Conservation (phyloP, 2,329 filamentous ascomycete genomes). For the Penicillium sumatraense region DNA sequence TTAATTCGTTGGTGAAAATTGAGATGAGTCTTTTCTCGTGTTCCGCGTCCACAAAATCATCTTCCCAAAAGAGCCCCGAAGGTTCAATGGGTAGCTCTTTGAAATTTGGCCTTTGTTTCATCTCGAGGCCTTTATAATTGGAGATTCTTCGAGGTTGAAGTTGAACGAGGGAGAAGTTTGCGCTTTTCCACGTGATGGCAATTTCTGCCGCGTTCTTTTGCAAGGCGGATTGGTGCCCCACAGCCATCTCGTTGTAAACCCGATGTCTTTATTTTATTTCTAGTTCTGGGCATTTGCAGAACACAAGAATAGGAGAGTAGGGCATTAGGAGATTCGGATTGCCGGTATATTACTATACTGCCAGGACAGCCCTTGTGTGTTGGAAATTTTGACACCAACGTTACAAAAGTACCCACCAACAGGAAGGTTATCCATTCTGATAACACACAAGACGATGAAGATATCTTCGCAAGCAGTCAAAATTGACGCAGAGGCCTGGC, state of each 20-base stretch:
- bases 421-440: background rate
- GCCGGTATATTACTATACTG: no score
- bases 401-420: background rate
- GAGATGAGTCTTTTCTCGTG: constrained; percentile 53
- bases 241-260: background rate
- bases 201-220: background rate
- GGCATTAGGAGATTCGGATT: no score
- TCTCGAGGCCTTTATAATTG: background rate
- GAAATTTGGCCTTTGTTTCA: constrained; percentile 17
- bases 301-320: background rate
- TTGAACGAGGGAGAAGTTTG: background rate
- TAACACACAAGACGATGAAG: background rate
- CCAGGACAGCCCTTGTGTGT: no score
- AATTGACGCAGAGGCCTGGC: background rate
- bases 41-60: constrained; percentile 52
- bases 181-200: background rate
- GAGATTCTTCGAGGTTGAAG: background rate
- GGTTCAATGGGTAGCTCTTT: constrained; percentile 32
- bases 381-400: background rate
- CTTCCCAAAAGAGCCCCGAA: constrained; percentile 45
- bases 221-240: background rate
- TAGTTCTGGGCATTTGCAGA: background rate
- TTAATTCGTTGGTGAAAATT: constrained; percentile 51
- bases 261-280: background rate
- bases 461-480: background rate